phyloP scores from a whole-genome alignment of 495 filamentous ascomycete species.

The Amphirosellinia nigrospora region DNA sequence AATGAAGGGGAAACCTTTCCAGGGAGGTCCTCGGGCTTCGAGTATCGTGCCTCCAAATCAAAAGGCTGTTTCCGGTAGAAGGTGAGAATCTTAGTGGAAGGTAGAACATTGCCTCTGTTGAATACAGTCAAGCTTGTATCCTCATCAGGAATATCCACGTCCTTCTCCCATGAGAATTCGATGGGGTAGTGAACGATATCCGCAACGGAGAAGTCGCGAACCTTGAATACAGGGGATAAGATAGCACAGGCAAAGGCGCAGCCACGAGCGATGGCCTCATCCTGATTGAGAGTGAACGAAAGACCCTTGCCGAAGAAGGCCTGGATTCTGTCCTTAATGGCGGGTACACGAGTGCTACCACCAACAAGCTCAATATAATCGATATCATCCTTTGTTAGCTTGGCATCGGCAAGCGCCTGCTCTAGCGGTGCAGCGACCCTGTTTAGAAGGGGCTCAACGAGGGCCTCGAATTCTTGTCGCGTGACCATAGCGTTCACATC shows the following conservation, averaged over 20 bases:
- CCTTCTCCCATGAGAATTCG: slow-evolving; percentile 99
- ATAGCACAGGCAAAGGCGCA: slow-evolving; percentile 99
- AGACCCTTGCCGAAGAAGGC: slow-evolving; percentile 89
- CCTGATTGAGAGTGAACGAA: slow-evolving; percentile 97
- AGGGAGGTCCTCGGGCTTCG: slow-evolving; percentile 84
- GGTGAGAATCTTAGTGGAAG: slow-evolving; percentile 98
- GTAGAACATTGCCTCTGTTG: slow-evolving; percentile 96
- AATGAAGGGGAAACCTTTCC: slow-evolving; percentile 95
- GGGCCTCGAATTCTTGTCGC: slow-evolving; percentile 90
- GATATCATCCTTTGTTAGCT: slow-evolving; percentile 88
- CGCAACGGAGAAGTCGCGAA: slow-evolving; percentile 96
- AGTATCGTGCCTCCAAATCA: slow-evolving; percentile 93
- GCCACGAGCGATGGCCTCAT: slow-evolving; percentile 95
- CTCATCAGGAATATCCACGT: slow-evolving; percentile 96
- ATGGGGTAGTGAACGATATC: slow-evolving; percentile 98
- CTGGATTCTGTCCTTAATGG: slow-evolving; percentile 88
- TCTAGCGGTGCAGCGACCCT: slow-evolving; percentile 77
- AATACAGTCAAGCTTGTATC: slow-evolving; percentile 98
- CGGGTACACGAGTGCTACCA: slow-evolving; percentile 91
- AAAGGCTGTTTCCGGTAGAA: slow-evolving; percentile 99
- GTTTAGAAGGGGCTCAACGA: slow-evolving; percentile 84
- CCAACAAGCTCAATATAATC: slow-evolving; percentile 93
- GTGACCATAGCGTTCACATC: slow-evolving; percentile 90
- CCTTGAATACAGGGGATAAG: slow-evolving; percentile 96
- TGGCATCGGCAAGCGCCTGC: slow-evolving; percentile 89